These are phyloP conservation scores for Phaeoacremonium minimum DNA, from an alignment of 2,329 filamentous ascomycete genomes.

Conservation along the genomic window DNA sequence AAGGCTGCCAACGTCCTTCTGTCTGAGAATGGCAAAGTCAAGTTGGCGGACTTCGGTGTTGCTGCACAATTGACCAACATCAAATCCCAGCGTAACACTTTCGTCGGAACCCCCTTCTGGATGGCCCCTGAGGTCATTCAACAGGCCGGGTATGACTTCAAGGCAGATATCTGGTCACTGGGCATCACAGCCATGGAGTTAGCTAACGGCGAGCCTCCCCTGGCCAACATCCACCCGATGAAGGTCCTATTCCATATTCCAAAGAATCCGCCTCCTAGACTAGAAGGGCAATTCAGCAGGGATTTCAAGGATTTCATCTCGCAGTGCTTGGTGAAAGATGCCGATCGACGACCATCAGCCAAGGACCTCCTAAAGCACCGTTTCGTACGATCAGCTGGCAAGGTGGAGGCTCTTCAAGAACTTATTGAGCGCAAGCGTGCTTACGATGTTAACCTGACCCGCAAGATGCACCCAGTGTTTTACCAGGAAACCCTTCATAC, in stretches of 20 bases:
- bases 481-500: conserved; percentile 89
- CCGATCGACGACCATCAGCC: conserved; percentile 76
- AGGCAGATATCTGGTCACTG: conserved; percentile 90
- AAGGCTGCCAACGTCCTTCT: conserved; percentile 95
- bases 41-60: conserved; percentile 95
- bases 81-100: conserved; percentile 95
- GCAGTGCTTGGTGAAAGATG: conserved; percentile 87
- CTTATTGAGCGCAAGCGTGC: conserved; percentile 78
- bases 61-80: conserved; percentile 96
- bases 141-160: conserved; percentile 78
- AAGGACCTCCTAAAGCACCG: conserved; percentile 84
- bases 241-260: conserved; percentile 90
- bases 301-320: conserved; percentile 94
- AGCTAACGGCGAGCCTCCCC: conserved; percentile 82
- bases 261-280: conserved; percentile 76
- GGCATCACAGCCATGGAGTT: conserved; percentile 91
- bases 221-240: conserved; percentile 85
- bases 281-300: conserved; percentile 82
- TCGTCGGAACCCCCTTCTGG: conserved; percentile 96
- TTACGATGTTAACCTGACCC: conserved; percentile 70
- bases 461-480: conserved; percentile 70
- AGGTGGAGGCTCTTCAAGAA: conserved; percentile 82
- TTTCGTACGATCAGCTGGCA: conserved; percentile 84
- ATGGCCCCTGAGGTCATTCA: conserved; percentile 95
- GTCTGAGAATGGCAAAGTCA: conserved; percentile 86